Evolutionary conservation across 495 filamentous ascomycete genomes (phyloP).

Genomic region (Penicillium paxilli): DNA sequence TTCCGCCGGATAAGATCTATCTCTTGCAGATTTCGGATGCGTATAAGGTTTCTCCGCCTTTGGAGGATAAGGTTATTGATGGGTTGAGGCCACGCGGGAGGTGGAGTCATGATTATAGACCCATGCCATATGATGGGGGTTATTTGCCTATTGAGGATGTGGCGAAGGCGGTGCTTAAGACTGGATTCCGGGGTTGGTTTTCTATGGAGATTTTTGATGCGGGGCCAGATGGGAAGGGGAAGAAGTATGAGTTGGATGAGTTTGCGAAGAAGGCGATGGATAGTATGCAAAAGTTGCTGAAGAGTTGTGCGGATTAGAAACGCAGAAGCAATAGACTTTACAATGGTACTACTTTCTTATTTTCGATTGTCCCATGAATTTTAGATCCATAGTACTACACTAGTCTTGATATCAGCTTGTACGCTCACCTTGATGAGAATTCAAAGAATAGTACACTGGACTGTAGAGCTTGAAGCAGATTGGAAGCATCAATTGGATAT

Average conservation of each 20-base stretch:
- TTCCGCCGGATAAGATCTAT: constrained; percentile 73
- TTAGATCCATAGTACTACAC: too few relatives aligned
- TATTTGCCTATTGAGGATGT: constrained; percentile 72
- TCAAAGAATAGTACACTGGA: too few relatives aligned
- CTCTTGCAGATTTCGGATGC: constrained; percentile 78
- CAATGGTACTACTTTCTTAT: too few relatives aligned
- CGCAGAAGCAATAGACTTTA: neutral
- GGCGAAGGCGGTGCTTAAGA: constrained; percentile 63
- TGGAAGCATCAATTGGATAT: neutral
- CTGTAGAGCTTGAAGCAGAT: too few relatives aligned
- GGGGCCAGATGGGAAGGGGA: constrained; percentile 56
- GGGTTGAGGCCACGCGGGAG: constrained; percentile 58
- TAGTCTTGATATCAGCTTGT: too few relatives aligned
- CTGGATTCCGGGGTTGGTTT: constrained; percentile 73
- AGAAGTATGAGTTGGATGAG: constrained; percentile 56
- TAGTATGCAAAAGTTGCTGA: constrained; percentile 53
- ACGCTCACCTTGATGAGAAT: too few relatives aligned
- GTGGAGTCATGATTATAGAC: constrained; percentile 74
- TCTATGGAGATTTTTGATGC: constrained; percentile 78
- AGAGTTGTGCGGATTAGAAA: constrained; percentile 35
- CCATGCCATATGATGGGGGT: constrained; percentile 69
- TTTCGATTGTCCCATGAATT: too few relatives aligned
- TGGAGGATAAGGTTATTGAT: constrained; percentile 42
- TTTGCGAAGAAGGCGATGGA: constrained; percentile 63
- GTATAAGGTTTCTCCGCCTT: constrained; percentile 58